Conservation (phyloP, 2,329 filamentous ascomycete genomes). For the Monosporascus sp. region DNA sequence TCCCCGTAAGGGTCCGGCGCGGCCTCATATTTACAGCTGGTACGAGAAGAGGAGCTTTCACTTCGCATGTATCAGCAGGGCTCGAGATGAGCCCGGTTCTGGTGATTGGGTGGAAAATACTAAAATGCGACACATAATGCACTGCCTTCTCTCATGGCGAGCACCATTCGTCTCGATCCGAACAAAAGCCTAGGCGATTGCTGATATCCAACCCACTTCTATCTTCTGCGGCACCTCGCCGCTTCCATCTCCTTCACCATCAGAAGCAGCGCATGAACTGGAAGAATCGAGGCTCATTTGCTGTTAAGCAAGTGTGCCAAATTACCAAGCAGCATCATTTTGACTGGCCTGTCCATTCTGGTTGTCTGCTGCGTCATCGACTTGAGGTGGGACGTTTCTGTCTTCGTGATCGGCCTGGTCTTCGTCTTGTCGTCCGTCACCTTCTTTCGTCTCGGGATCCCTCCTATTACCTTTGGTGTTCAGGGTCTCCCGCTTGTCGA, state of each 20-base stretch:
- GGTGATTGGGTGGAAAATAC: slow-evolving; percentile 85
- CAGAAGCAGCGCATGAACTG: neutral
- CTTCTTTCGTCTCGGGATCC: neutral
- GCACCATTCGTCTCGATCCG: slow-evolving; percentile 58
- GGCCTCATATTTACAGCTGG: slow-evolving; percentile 76
- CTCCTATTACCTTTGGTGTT: neutral
- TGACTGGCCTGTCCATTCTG: neutral
- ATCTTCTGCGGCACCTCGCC: neutral
- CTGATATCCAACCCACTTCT: slow-evolving; percentile 18
- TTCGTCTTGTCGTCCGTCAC: neutral
- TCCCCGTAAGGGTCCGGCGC: slow-evolving; percentile 86
- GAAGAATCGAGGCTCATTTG: neutral
- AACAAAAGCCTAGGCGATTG: slow-evolving; percentile 21
- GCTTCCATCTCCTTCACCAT: neutral
- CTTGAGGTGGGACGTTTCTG: neutral
- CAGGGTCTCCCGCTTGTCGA: slow-evolving; percentile 9
- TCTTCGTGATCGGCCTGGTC: neutral
- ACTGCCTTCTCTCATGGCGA: slow-evolving; percentile 36
- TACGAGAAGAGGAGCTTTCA: slow-evolving; percentile 80
- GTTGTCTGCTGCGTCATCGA: neutral
- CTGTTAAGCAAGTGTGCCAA: neutral
- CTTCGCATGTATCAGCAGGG: slow-evolving; percentile 25
- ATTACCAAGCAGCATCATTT: neutral
- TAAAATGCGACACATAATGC: slow-evolving; percentile 97
- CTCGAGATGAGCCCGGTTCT: slow-evolving; percentile 43